These are phyloP conservation scores for Cladosporium sp. DNA, from an alignment of 2,329 filamentous ascomycete genomes.

Conservation along the genomic window DNA sequence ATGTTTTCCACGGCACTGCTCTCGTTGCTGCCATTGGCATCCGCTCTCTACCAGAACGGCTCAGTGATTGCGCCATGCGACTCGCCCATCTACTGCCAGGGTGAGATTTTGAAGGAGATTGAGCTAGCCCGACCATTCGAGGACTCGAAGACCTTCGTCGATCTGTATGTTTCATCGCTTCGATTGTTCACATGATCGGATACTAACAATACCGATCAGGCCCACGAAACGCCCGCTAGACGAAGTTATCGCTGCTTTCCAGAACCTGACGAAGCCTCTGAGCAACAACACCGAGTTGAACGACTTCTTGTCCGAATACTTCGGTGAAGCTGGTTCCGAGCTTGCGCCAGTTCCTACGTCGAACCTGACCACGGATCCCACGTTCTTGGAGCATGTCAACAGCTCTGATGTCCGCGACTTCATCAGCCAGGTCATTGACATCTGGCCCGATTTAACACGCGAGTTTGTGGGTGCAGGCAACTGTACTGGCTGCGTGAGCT, in stretches of 20 bases:
- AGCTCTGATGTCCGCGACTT: constrained; percentile 60
- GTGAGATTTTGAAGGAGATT: constrained; percentile 59
- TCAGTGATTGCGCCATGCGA: constrained; percentile 61
- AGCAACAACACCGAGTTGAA: constrained; percentile 60
- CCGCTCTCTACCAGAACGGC: constrained; percentile 57
- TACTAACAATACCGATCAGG: constrained; percentile 35
- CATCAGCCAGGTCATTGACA: constrained; percentile 59
- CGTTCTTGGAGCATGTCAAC: constrained; percentile 55
- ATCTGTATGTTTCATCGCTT: constrained; percentile 32
- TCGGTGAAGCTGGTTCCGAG: constrained; percentile 61
- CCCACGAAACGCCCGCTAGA: constrained; percentile 57
- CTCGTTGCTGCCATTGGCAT: constrained; percentile 11
- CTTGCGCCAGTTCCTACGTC: constrained; percentile 51
- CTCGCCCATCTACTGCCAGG: constrained; percentile 64
- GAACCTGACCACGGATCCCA: constrained; percentile 53
- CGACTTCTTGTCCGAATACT: constrained; percentile 59
- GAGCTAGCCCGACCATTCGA: constrained; percentile 60
- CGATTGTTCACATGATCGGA: background rate
- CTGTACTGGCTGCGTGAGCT: constrained; percentile 59
- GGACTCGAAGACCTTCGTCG: constrained; percentile 69
- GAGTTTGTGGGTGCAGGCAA: constrained; percentile 51
- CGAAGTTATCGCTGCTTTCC: constrained; percentile 59
- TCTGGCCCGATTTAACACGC: constrained; percentile 66
- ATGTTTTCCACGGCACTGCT: constrained; percentile 7
- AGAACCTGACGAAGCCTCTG: constrained; percentile 56